These are phyloP conservation scores for Spiromastix sp. DNA, from an alignment of 2,329 filamentous ascomycete genomes.

Conservation along the genomic window DNA sequence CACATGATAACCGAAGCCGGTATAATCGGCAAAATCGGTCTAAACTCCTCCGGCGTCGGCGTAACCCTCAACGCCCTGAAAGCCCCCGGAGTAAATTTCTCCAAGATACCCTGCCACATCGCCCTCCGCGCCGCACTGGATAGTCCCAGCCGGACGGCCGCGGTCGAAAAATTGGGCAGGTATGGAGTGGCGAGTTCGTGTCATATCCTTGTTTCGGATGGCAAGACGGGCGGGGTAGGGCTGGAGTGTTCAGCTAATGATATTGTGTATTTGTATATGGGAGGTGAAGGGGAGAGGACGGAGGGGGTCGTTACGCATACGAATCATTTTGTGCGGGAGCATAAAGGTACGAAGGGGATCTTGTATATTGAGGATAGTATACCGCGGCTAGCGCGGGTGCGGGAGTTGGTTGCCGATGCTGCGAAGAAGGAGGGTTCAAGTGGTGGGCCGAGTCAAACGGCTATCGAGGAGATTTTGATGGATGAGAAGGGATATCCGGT, in stretches of 20 bases:
- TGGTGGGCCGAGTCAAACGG: slow-evolving; percentile 8
- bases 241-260: slow-evolving; percentile 37
- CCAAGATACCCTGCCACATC: slow-evolving; percentile 44
- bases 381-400: slow-evolving; percentile 19
- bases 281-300: slow-evolving; percentile 5
- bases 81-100: slow-evolving; percentile 38
- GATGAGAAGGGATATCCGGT: slow-evolving; percentile 23
- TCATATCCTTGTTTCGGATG: slow-evolving; percentile 46
- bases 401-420: slow-evolving; percentile 14
- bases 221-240: slow-evolving; percentile 33
- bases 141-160: slow-evolving; percentile 33
- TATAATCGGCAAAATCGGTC: slow-evolving; percentile 49
- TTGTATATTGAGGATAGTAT: slow-evolving; percentile 15
- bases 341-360: slow-evolving; percentile 12
- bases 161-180: slow-evolving; percentile 33
- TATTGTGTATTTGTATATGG: slow-evolving; percentile 9
- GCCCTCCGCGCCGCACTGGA: slow-evolving; percentile 45
- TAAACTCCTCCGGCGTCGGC: slow-evolving; percentile 45
- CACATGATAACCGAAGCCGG: slow-evolving; percentile 48
- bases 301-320: slow-evolving; percentile 17
- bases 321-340: slow-evolving; percentile 20
- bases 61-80: slow-evolving; percentile 48
- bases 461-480: slow-evolving; percentile 21
- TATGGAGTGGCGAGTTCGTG: slow-evolving; percentile 43
- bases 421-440: slow-evolving; percentile 10